phyloP scores from a whole-genome alignment of 345 rosid species.

The Hypericum perforatum region DNA sequence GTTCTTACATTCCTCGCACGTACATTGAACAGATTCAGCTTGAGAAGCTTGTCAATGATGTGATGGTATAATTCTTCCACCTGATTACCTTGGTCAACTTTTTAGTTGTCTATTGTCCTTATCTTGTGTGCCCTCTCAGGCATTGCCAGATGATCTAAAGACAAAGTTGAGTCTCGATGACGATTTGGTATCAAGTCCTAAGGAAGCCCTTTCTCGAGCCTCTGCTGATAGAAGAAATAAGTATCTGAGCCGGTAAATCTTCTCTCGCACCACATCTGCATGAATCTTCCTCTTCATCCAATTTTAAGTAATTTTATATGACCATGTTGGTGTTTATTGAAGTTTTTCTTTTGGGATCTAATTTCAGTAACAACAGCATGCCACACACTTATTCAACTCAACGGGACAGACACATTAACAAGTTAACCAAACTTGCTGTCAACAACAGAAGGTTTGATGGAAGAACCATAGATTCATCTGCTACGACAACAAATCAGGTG shows the following conservation, averaged over 20 bases:
- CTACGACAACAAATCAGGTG: constrained; percentile 68
- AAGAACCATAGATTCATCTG: constrained; percentile 54
- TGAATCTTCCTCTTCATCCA: background rate
- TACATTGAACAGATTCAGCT: constrained; percentile 96
- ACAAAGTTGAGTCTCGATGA: constrained; percentile 89
- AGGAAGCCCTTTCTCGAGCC: constrained; percentile 95
- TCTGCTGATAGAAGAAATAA: constrained; percentile 87
- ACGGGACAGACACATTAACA: constrained; percentile 58
- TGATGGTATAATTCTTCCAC: constrained; percentile 54
- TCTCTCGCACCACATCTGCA: background rate
- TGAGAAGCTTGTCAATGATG: constrained; percentile 94
- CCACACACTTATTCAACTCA: constrained; percentile 64
- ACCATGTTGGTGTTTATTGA: too few relatives aligned
- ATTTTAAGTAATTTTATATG: too few relatives aligned
- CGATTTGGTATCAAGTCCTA: constrained; percentile 79
- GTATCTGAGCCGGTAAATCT: constrained; percentile 79
- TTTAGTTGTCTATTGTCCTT: constrained; percentile 15
- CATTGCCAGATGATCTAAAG: constrained; percentile 91
- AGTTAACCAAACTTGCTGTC: constrained; percentile 69
- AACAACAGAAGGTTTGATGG: constrained; percentile 68
- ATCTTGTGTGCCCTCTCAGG: constrained; percentile 39
- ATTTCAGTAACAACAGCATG: constrained; percentile 29
- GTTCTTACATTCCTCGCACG: constrained; percentile 82
- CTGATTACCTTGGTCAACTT: background rate
- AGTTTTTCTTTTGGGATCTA: too few relatives aligned